Evolutionary conservation across 2,329 filamentous ascomycete species (phyloP), one percentile per base, ranked within the genome.

Genomic region (Fusarium anguioides): DNA sequence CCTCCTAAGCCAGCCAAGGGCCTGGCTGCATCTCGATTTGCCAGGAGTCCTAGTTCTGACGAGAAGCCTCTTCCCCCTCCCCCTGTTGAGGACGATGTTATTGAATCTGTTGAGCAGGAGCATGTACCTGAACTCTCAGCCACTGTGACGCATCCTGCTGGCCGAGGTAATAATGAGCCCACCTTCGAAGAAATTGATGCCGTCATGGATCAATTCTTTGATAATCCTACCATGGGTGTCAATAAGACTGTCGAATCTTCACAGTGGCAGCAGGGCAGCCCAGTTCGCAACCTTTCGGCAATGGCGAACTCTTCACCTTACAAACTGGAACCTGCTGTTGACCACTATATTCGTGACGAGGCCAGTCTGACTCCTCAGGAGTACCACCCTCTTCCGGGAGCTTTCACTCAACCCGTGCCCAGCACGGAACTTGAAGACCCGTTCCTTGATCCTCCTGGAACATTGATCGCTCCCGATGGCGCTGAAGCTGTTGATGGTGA

Each of bases 171-270:
- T 6, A 72, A 73, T 20, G 82, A 83, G 64, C 83, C 81, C 8
- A 87, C 89, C 0, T 92, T 92, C 71, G 90, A 95, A 69, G 94
- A 97, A 75, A 94, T 97, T 72, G 94, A 97, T 80, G 93, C 91
- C 41, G 89, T 97, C 50, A 97, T 98, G 93, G 88, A 90, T 67
- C 91, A 96, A 61, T 86, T 97, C 71, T 86, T 89, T 59, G 87
- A 84, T 45, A 88, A 93, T 68, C 91, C 91, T 3, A 89, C 90
- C 49, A 87, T 91, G 76, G 92, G 92, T 14, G 87, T 93, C 60
- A 92, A 93, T 74, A 89, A 89, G 72, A 81, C 80, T 9, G 76
- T 82, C 15, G 81, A 84, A 42, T 77, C 81, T 18, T 77, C 83
- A 7, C 76, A 78, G 35, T 86, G 84, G 82, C 69, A 72, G 49